These are phyloP conservation scores for Clonostachys chloroleuca DNA, from an alignment of 2,329 filamentous ascomycete species.

Conservation along the genomic window DNA sequence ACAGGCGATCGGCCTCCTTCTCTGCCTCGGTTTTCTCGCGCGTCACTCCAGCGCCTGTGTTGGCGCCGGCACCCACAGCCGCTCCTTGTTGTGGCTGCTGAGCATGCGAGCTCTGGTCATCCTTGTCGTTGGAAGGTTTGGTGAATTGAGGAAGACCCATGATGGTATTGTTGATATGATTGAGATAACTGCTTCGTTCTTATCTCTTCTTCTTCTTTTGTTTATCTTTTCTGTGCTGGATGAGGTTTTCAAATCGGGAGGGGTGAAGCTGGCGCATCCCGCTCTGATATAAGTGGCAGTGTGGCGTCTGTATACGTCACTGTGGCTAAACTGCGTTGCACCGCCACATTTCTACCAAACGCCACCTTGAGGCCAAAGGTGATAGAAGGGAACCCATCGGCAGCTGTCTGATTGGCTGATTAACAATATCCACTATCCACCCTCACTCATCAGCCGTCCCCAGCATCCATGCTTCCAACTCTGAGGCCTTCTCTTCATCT, in stretches of 20 bases:
- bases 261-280: conserved; percentile 11
- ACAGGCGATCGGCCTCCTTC: conserved; percentile 41
- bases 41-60: conserved; percentile 42
- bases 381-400: too few relatives aligned
- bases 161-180: conserved; percentile 1
- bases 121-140: background rate
- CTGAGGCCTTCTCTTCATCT: too few relatives aligned
- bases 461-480: too few relatives aligned
- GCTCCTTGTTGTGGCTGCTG: conserved; percentile 7
- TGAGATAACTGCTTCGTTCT: background rate
- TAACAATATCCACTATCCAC: too few relatives aligned
- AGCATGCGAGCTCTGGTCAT: conserved; percentile 5
- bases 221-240: background rate
- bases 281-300: conserved; percentile 7
- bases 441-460: too few relatives aligned
- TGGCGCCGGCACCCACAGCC: conserved; percentile 37
- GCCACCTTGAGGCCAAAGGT: too few relatives aligned
- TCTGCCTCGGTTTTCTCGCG: conserved; percentile 44
- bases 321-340: conserved; percentile 1
- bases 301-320: conserved; percentile 19
- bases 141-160: conserved; percentile 20
- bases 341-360: background rate
- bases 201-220: background rate
- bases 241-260: too few relatives aligned
- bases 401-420: too few relatives aligned